Evolutionary conservation across 106 monocot genomes (phyloP).

Genomic region (Dioscorea zingiberensis): DNA sequence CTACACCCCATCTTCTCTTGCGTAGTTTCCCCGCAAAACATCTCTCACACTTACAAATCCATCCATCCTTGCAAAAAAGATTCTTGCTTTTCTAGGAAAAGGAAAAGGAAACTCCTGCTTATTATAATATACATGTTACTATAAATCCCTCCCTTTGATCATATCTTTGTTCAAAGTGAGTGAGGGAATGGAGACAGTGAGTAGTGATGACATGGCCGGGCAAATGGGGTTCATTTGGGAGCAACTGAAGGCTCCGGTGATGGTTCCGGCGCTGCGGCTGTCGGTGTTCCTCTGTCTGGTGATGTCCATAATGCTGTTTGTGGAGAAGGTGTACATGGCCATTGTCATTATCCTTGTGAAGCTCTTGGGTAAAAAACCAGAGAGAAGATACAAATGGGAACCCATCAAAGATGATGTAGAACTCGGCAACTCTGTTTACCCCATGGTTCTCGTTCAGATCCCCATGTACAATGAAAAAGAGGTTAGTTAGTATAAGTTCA

Average conservation of each 20-base stretch:
- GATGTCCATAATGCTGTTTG: constrained; percentile 38
- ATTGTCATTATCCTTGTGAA: constrained; percentile 23
- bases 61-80: not conserved
- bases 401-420: constrained; percentile 37
- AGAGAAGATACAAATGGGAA: constrained; percentile 42
- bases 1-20: not conserved
- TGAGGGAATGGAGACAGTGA: not conserved
- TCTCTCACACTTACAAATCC: not conserved
- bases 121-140: too few relatives aligned
- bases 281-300: constrained; percentile 24
- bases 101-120: not conserved
- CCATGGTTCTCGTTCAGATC: constrained; percentile 57
- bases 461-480: constrained; percentile 52
- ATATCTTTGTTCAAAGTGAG: too few relatives aligned
- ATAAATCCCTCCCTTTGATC: too few relatives aligned
- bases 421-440: constrained; percentile 30
- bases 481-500: constrained; percentile 3
- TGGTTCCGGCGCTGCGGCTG: constrained; percentile 29
- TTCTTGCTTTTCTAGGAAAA: constrained; percentile 1
- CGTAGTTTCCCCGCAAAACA: not conserved
- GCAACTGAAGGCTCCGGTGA: constrained; percentile 25
- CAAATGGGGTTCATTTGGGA: constrained; percentile 27
- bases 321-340: constrained; percentile 43
- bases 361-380: constrained; percentile 26
- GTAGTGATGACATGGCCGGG: constrained; percentile 16